phyloP scores from a whole-genome alignment of 2,329 filamentous ascomycete genomes.

The Pleomassaria siparia region DNA sequence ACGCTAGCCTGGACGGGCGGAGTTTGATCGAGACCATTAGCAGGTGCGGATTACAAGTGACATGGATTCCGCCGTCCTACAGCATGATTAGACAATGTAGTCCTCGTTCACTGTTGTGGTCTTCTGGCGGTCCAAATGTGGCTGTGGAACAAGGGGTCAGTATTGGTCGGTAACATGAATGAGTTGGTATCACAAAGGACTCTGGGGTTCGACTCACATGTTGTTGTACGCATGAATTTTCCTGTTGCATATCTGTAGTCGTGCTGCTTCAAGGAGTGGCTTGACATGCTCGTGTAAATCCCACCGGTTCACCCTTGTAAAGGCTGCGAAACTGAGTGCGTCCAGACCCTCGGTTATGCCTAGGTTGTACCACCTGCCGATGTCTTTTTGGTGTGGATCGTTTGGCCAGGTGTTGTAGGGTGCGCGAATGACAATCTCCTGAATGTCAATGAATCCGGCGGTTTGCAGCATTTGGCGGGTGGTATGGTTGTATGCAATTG shows the following conservation, averaged over 20 bases:
- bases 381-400: constrained; percentile 64
- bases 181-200: constrained; percentile 24
- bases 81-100: constrained; percentile 10
- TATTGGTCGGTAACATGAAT: constrained; percentile 21
- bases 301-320: constrained; percentile 67
- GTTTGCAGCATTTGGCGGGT: constrained; percentile 64
- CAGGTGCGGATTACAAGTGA: constrained; percentile 12
- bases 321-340: constrained; percentile 70
- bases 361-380: constrained; percentile 83
- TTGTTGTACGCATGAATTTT: constrained; percentile 73
- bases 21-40: constrained; percentile 8
- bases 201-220: constrained; percentile 60
- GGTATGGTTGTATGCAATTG: constrained; percentile 65
- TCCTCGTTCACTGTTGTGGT: constrained; percentile 41
- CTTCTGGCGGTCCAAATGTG: constrained; percentile 52
- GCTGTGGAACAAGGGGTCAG: constrained; percentile 41
- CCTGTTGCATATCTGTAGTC: constrained; percentile 68
- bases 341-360: constrained; percentile 73
- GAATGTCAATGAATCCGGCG: constrained; percentile 79
- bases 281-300: constrained; percentile 61
- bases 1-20: constrained; percentile 8
- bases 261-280: constrained; percentile 63
- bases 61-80: constrained; percentile 15
- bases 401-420: constrained; percentile 74
- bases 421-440: constrained; percentile 67